Conservation (phyloP, 306 rosid species). For the Cucumis sativus region Cucumber_9930_V3 NC_026655.2:5266001-5266500, state of each 20-base stretch:
- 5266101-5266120: constrained; percentile 51
- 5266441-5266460: not conserved
- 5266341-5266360: constrained; percentile 34
- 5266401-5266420: constrained; percentile 4
- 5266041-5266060: constrained; percentile 19
- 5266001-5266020: too few relatives aligned
- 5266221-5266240: too few relatives aligned
- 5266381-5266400: constrained; percentile 12
- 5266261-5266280: not conserved
- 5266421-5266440: not conserved
- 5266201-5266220: too few relatives aligned
- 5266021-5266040: too few relatives aligned
- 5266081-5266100: constrained; percentile 75
- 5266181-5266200: not conserved
- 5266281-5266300: constrained; percentile 52
- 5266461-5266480: not conserved
- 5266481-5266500: not conserved
- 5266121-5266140: constrained; percentile 44
- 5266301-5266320: constrained; percentile 51
- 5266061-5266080: constrained; percentile 65
- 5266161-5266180: constrained; percentile 53
- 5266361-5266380: not conserved
- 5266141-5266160: constrained; percentile 46
- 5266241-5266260: too few relatives aligned
- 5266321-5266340: constrained; percentile 43